Evolutionary conservation across 73 alveolate species (phyloP), one percentile per base, ranked within the genome.

Genomic region (Blepharisma japonicum): DNA sequence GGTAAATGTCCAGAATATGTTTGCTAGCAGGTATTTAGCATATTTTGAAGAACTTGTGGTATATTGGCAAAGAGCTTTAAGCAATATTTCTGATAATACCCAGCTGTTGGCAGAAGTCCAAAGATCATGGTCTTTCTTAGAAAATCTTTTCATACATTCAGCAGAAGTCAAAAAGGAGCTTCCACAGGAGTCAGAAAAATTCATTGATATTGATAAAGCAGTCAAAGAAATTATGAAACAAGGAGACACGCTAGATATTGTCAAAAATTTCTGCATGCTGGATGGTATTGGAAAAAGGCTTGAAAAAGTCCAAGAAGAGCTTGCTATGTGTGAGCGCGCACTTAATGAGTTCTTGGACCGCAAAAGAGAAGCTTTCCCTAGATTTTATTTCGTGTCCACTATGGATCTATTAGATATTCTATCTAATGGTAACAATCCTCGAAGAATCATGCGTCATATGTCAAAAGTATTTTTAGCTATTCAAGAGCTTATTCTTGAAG

Each of bases 151-250:
- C 94, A 98, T 98, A 82, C 95, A 95, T 89, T 95, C 99, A 68
- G 99, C 97, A 81, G 99, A 98, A 91, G 99, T 98, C 87, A 98
- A 96, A 92, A 97, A 94, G 89, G 99, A 98, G 94, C 94, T 98
- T 56, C 99, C 99, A n/a, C 90, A 94, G 67, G 99, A 94, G 83
- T 87, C 98, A n/a, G 99, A 94, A 89, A 87, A 90, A 71, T 97
- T 97, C 91, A 96, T 91, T 39, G 96, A 90, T 68, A 96, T 97
- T 46, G 99, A 97, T 81, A 92, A 88, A 82, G 97, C 84, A 82
- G 98, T 96, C 79, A 96, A 96, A 89, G 96, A 92, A 81, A 96
- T 98, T 74, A 87, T 98, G 85, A 86, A 89, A 84, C 89, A 86
- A 47, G 99, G 99, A 39, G 78, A 81, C 68, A 90, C 84, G 68